These are phyloP conservation scores for Crucibulum laeve DNA, from an alignment of 768 basidiomycete genomes.

Conservation along the genomic window DNA sequence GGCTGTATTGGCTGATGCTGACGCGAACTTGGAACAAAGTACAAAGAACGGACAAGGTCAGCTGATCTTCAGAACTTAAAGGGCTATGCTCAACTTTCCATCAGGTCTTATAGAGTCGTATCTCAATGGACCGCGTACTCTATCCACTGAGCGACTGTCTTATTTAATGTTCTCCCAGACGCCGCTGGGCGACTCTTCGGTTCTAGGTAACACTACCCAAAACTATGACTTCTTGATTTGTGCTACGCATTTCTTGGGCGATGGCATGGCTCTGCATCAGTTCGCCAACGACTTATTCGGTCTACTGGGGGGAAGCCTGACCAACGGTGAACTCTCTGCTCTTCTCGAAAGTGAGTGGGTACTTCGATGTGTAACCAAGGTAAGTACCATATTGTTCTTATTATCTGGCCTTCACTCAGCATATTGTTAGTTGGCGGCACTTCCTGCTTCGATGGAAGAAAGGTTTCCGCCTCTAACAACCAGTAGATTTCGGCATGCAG, in stretches of 20 bases:
- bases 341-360: constrained; percentile 30
- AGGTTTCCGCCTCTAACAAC: constrained; percentile 30
- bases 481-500: constrained; percentile 38
- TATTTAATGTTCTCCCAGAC: constrained; percentile 47
- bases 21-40: constrained; percentile 44
- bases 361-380: constrained; percentile 13
- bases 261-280: constrained; percentile 83
- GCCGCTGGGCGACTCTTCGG: constrained; percentile 3
- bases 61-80: constrained; percentile 7
- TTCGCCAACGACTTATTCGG: constrained; percentile 79
- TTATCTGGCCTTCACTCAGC: constrained; percentile 13
- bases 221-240: constrained; percentile 66
- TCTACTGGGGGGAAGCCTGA: constrained; percentile 41
- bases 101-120: constrained; percentile 63
- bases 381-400: constrained; percentile 2
- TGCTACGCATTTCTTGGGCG: constrained; percentile 79
- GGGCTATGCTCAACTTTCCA: constrained; percentile 2
- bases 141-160: constrained; percentile 64
- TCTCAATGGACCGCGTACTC: constrained; percentile 72
- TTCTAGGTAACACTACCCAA: constrained; percentile 11
- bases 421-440: constrained; percentile 6
- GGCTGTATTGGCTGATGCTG: constrained; percentile 45
- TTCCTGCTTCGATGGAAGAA: constrained; percentile 45
- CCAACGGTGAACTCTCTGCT: constrained; percentile 19
- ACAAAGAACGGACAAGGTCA: constrained; percentile 51